Percentiles rank a stretch among this genome's conserved stretches.
These are phyloP conservation scores for Penicillium sp. DNA, from an alignment of 2,329 filamentous ascomycete species.

Conservation along the genomic window DNA sequence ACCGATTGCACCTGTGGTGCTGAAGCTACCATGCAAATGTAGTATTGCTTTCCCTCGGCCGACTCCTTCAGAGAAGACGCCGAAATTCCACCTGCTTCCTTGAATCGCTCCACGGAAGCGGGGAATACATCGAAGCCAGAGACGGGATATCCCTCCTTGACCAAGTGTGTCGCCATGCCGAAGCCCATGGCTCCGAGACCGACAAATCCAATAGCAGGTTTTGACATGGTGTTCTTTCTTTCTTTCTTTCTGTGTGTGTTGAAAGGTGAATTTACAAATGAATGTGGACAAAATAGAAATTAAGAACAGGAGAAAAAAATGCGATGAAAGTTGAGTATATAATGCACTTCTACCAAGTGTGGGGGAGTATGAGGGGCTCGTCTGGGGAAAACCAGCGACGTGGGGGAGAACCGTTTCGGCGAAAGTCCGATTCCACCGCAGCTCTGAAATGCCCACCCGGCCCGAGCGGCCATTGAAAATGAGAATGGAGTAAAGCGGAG, in stretches of 20 bases:
- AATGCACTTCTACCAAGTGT: slow-evolving; percentile 1
- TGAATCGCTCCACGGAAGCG: slow-evolving; percentile 61
- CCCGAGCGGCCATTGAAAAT: background rate
- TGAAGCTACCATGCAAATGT: slow-evolving; percentile 71
- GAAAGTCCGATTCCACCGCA: slow-evolving; percentile 13
- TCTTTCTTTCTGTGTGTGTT: too few relatives aligned
- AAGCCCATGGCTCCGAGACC: slow-evolving; percentile 78
- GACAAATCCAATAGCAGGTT: slow-evolving; percentile 57
- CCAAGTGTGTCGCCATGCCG: slow-evolving; percentile 70
- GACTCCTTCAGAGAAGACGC: slow-evolving; percentile 57
- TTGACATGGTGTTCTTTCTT: slow-evolving; percentile 28
- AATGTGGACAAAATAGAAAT: background rate
- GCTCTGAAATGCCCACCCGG: background rate
- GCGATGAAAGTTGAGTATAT: too few relatives aligned
- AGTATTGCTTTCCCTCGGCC: slow-evolving; percentile 54
- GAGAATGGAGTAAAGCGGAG: too few relatives aligned
- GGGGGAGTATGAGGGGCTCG: slow-evolving; percentile 11
- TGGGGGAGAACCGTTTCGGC: slow-evolving; percentile 12
- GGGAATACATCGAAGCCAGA: slow-evolving; percentile 66
- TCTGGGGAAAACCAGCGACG: slow-evolving; percentile 8
- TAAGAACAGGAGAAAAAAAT: background rate
- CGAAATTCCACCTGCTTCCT: slow-evolving; percentile 54
- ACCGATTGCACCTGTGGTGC: slow-evolving; percentile 62
- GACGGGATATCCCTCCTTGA: slow-evolving; percentile 61
- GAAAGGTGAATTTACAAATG: too few relatives aligned